These are phyloP conservation scores for Plasmodium chabaudi DNA, from an alignment of 169 alveolate genomes.

Conservation along the genomic window DNA sequence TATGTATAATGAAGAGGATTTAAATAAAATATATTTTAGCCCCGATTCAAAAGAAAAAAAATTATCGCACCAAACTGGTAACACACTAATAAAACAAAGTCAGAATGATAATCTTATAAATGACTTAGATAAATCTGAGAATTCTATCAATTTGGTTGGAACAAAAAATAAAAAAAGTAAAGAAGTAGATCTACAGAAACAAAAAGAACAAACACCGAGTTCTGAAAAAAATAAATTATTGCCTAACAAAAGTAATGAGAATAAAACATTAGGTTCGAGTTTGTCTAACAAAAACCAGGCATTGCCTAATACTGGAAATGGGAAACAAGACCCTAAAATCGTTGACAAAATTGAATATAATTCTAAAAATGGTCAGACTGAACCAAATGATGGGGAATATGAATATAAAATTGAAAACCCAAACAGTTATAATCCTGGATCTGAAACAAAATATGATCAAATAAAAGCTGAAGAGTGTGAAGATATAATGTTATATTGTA, in stretches of 20 bases:
- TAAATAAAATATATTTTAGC: slow-evolving; percentile 41
- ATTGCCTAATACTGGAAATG: not conserved
- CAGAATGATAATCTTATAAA: not conserved
- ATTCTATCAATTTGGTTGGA: not conserved
- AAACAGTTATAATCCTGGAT: slow-evolving; percentile 6
- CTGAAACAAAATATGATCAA: slow-evolving; percentile 48
- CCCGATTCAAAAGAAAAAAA: slow-evolving; percentile 44
- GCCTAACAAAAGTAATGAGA: slow-evolving; percentile 5
- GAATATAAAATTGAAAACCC: slow-evolving; percentile 31
- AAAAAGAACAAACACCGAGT: slow-evolving; percentile 8
- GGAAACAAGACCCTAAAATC: slow-evolving; percentile 6
- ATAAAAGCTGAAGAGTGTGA: slow-evolving; percentile 74
- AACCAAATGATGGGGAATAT: slow-evolving; percentile 14
- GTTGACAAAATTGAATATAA: slow-evolving; percentile 2
- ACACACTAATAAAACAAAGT: not conserved
- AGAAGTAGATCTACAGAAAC: slow-evolving; percentile 12
- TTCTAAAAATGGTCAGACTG: not conserved
- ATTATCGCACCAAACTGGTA: slow-evolving; percentile 17
- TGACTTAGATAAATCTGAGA: slow-evolving; percentile 3
- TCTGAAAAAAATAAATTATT: slow-evolving; percentile 17
- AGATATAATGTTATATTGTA: slow-evolving; percentile 64
- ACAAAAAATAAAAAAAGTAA: slow-evolving; percentile 17
- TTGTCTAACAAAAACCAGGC: slow-evolving; percentile 21
- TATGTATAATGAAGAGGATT: slow-evolving; percentile 74
- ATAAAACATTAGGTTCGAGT: not conserved